These are phyloP conservation scores for Huiozyma sinensis DNA, from an alignment of 805 yeast species.

Conservation along the genomic window DNA sequence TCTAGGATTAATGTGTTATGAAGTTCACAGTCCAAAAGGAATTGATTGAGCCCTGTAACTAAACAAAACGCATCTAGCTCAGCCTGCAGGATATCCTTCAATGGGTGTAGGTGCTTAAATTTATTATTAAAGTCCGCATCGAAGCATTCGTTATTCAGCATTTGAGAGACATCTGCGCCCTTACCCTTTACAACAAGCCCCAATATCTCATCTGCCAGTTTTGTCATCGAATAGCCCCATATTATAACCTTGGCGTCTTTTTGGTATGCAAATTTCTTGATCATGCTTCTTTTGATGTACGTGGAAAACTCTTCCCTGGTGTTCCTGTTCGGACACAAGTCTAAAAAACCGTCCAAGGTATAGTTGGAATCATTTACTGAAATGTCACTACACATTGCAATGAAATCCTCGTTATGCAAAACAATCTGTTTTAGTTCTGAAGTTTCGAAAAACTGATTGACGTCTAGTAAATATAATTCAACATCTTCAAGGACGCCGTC, in stretches of 20 bases:
- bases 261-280: conserved; percentile 36
- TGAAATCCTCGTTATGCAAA: conserved; percentile 24
- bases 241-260: conserved; percentile 41
- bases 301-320: conserved; percentile 52
- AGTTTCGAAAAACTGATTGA: conserved; percentile 32
- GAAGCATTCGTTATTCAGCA: conserved; percentile 33
- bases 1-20: conserved; percentile 15
- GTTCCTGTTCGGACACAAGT: conserved; percentile 38
- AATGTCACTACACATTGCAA: conserved; percentile 4
- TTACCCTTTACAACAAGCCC: conserved; percentile 78
- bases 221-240: conserved; percentile 73
- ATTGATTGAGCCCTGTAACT: conserved; percentile 28
- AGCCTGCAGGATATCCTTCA: conserved; percentile 60
- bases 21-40: conserved; percentile 16
- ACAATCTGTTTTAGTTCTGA: conserved; percentile 25
- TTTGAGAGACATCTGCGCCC: conserved; percentile 53
- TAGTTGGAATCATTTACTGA: background rate
- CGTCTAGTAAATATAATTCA: conserved; percentile 31
- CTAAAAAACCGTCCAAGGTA: conserved; percentile 8
- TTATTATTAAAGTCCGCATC: conserved; percentile 22
- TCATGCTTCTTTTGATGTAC: conserved; percentile 37
- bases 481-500: conserved; percentile 26
- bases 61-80: conserved; percentile 51
- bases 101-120: conserved; percentile 51
- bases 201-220: conserved; percentile 69